Conservation (phyloP, 306 rosid species). For the Begonia peltatifolia region DNA sequence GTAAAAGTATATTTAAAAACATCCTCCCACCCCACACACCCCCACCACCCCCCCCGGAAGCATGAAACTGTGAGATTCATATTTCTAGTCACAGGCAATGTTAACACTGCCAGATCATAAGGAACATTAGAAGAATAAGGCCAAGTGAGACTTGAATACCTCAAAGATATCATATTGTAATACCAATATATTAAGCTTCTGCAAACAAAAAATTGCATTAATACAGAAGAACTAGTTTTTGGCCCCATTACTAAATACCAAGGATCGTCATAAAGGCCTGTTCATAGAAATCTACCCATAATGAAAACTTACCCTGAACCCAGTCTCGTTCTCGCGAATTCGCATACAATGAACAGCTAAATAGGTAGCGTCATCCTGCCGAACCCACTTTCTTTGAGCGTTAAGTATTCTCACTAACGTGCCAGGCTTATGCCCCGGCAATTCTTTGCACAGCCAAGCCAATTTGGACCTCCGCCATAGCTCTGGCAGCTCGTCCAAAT, state of each 20-base stretch:
- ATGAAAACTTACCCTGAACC: slow-evolving; percentile 32
- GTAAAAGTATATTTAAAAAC: too few relatives aligned
- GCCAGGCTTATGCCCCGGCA: slow-evolving; percentile 35
- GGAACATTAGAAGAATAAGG: not conserved
- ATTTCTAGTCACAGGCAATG: too few relatives aligned
- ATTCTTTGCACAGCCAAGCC: slow-evolving; percentile 53
- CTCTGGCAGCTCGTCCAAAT: slow-evolving; percentile 45
- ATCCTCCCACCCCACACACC: too few relatives aligned
- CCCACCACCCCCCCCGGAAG: too few relatives aligned
- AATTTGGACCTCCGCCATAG: slow-evolving; percentile 50
- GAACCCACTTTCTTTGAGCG: slow-evolving; percentile 77
- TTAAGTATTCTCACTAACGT: slow-evolving; percentile 45
- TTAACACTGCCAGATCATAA: too few relatives aligned
- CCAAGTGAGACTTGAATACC: not conserved
- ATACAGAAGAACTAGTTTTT: not conserved
- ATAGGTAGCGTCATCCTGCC: slow-evolving; percentile 55
- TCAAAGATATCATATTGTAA: not conserved
- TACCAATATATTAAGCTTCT: not conserved
- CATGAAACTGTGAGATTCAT: too few relatives aligned
- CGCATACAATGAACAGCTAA: slow-evolving; percentile 67
- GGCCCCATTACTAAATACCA: not conserved
- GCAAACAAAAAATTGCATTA: not conserved
- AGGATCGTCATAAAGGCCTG: not conserved
- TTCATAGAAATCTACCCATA: not conserved
- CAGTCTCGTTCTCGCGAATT: slow-evolving; percentile 72